Base-by-base conservation (phyloP, 768 basidiomycete species). In the Albatrellus ellisii region DNA sequence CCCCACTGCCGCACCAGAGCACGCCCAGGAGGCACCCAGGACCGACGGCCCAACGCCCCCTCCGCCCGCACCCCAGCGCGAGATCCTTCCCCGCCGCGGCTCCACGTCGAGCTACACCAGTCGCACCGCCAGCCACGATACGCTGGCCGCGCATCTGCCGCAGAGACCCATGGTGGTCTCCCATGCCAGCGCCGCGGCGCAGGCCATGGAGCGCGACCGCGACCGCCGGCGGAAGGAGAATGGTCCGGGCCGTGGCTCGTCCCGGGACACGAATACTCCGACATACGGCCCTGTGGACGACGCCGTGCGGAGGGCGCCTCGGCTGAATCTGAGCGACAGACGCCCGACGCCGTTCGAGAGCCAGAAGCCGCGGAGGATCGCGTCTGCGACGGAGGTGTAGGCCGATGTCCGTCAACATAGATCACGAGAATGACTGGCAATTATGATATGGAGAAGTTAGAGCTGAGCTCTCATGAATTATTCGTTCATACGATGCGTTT, bases 181-280 rank as follows among this genome's bases (percentile, higher is more conserved):
- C 11, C 50, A 42, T 29, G 50, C 50, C 11, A 51, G 50, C 21
- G 24, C 47, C 1, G 50, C 50, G 15, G 50, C 50, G n/a, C 18
- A 43, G 36, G 25, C 24, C 0, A 10, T 43, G 4, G 42, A 43
- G 36, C 50, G 49, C 18, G 48, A 50, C 32, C 48, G 49, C 27
- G 46, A 49, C n/a, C 47, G 48, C 22, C 47, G 47, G 14, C 44
- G 47, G 26, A 28, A 39, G 8, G 41, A 51, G 20, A 49, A 47
- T 38, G 43, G 42, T 33, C 44, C 42, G 26, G 29, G 32, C 41
- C 46, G 46, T 36, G 22, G 27, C 9, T 43, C 18, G 6, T 34
- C 48, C 9, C 44, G 37, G 31, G 49, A 50, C 18, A 10, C 17
- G n/a, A n/a, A n/a, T n/a, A n/a, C n/a, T n/a, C n/a, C n/a, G 34